Base-by-base conservation (phyloP, 2,329 filamentous ascomycete genomes). In the Talaromyces sp. region DNA sequence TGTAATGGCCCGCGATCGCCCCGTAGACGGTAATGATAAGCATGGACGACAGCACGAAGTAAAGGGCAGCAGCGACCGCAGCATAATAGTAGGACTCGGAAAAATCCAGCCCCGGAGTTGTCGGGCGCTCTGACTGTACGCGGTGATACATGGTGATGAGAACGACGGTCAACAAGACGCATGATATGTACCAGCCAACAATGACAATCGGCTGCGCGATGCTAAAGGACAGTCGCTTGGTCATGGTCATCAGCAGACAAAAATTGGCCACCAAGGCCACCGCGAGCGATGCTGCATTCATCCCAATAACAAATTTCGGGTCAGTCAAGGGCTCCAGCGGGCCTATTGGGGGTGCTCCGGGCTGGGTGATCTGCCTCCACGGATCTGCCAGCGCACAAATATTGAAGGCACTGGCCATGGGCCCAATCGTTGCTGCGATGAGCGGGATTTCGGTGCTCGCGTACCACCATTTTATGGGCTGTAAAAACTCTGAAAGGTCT, bases 131-230 rank as follows among this genome's bases (percentile, higher is more conserved):
- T 21, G 73, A 71, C 11, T 75, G 70, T 8, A 77, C 75, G 17
- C 61, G 29, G n/a, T 69, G 66, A 0, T 77, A 77, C 11, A 81
- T 77, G 6, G 80, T 76, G 17, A 75, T 70, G 3, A 85, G 77
- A 10, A 85, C 76, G 3, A 75, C 77, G 29, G 85, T 80, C 31
- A 87, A 74, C 1, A 86, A 74, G 4, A 81, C 62, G 0, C 82
- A 82, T 12, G 83, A 77, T 2, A 83, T 65, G 53, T 82, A 80
- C 73, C 83, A 86, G n/a, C 83, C 83, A n/a, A 80, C 66, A 35
- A 86, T 84, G 0, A 83, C 85, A 50, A 86, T 81, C 1, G 84
- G 81, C 65, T 86, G 84, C 0, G 83, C 83, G 27, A 85, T 73
- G 4, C 75, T 72, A 67, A 86, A 86, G 0, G 75, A 73, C 10